Base-by-base conservation (phyloP, 2,329 filamentous ascomycete genomes). In the Aspergillus oerlinghausenensis region DNA sequence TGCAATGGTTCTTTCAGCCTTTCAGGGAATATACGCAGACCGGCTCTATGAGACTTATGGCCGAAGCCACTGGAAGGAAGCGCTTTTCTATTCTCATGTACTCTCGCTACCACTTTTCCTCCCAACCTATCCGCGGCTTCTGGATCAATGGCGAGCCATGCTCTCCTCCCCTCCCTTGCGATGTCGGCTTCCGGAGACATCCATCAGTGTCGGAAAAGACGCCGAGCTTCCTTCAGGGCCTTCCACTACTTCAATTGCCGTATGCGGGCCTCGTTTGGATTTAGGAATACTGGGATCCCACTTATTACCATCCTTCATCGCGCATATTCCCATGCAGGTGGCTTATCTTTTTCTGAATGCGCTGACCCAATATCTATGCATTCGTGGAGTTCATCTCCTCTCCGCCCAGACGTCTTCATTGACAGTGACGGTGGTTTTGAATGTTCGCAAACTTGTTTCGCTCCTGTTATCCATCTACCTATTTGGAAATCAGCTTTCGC, bases 21-120 rank as follows among this genome's bases (percentile, higher is more conserved):
- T 92, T 68, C 97, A 97, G 88, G 94, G 94, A 4, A 83, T 97
- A 29, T 97, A 96, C 72, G 93, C 93, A 0, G 92, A 99, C 72
- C 86, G 92, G 63, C 90, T 92, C 0, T 99, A 97, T 77, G 83
- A 83, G 57, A 83, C 82, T 55, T 92, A 96, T 73, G 92, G 92
- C 5, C 89, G 75, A 21, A 71, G 89, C 29, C 88, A 94, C 72
- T 97, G 94, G 91, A 89, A 88, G 65, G 94, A 97, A 73, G 96
- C 96, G 63, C 82, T 99, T 11, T 97, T 99, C 77, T 99, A 97
- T 78, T 95, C 90, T 23, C 85, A 88, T 63, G 72, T 71, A 8
- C 73, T 81, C 35, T 79, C 77, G 17, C 56, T 79, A 17, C 76
- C 77, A 4, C 72, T 79, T 52, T 77, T 80, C 59, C 55, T 76